These are phyloP conservation scores for Pleurotus ostreatus DNA, from an alignment of 768 basidiomycete species.

Conservation along the genomic window DNA sequence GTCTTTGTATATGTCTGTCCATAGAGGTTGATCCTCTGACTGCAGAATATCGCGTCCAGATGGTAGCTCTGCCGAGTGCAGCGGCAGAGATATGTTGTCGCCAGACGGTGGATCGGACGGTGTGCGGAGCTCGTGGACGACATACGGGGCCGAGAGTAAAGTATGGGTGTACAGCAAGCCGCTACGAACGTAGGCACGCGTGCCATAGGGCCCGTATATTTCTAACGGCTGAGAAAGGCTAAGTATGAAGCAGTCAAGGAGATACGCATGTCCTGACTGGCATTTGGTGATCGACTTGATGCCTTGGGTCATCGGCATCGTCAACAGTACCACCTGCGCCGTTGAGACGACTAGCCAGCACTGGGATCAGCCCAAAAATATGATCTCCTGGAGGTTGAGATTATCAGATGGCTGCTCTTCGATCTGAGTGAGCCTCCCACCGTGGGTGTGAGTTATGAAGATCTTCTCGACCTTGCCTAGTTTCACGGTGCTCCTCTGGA, in stretches of 20 bases:
- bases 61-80: slow-evolving; percentile 50
- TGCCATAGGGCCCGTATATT: slow-evolving; percentile 84
- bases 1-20: slow-evolving; percentile 63
- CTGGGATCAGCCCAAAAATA: slow-evolving; percentile 69
- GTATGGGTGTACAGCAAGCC: slow-evolving; percentile 69
- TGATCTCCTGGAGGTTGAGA: slow-evolving; percentile 60
- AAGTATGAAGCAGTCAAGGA: neutral
- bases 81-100: slow-evolving; percentile 45
- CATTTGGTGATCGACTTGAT: slow-evolving; percentile 27
- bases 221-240: slow-evolving; percentile 54
- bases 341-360: slow-evolving; percentile 67
- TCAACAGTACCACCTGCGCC: slow-evolving; percentile 68
- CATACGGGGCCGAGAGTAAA: slow-evolving; percentile 59
- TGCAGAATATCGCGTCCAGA: slow-evolving; percentile 62
- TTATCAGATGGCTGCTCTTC: neutral
- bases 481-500: slow-evolving; percentile 69
- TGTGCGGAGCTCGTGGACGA: slow-evolving; percentile 80
- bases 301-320: slow-evolving; percentile 57
- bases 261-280: slow-evolving; percentile 15
- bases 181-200: slow-evolving; percentile 73
- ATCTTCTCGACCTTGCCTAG: slow-evolving; percentile 80
- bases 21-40: slow-evolving; percentile 44
- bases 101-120: slow-evolving; percentile 51
- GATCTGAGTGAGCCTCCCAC: slow-evolving; percentile 30
- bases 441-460: slow-evolving; percentile 88